Evolutionary conservation across 78 protist species (phyloP).

Genomic region (Bodo saltans): DNA sequence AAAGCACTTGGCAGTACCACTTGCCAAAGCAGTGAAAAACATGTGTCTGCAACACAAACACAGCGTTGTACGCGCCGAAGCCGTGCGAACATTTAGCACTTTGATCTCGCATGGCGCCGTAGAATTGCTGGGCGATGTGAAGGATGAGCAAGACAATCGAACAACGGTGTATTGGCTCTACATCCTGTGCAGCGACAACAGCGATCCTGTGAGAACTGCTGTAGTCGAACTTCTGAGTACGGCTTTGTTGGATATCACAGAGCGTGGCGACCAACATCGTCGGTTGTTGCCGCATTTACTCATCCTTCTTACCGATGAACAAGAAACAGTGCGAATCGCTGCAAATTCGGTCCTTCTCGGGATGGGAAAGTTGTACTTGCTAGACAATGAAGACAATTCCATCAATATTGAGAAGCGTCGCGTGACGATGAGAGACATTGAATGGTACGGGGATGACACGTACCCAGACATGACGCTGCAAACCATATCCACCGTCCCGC

Average conservation of each 20-base stretch:
- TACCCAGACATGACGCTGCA: slow-evolving; percentile 19
- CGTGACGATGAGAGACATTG: slow-evolving; percentile 21
- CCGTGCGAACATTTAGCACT: not conserved
- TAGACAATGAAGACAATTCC: slow-evolving; percentile 32
- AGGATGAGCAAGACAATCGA: slow-evolving; percentile 3
- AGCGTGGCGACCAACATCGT: not conserved
- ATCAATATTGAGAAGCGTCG: slow-evolving; percentile 21
- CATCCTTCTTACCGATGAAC: not conserved
- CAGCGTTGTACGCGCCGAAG: not conserved
- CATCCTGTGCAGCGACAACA: not conserved
- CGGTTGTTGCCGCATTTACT: slow-evolving; percentile 12
- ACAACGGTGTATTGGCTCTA: slow-evolving; percentile 1
- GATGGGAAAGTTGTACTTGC: not conserved
- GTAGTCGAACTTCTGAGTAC: not conserved
- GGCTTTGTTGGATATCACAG: not conserved
- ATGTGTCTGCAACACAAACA: slow-evolving; percentile 12
- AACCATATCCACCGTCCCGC: not conserved
- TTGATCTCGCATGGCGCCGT: slow-evolving; percentile 4
- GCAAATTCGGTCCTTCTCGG: not conserved
- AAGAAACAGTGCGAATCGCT: not conserved
- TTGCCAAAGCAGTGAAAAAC: slow-evolving; percentile 16
- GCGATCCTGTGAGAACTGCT: not conserved
- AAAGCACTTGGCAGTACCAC: not conserved
- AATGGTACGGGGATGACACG: slow-evolving; percentile 31
- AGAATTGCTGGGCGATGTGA: not conserved